These are phyloP conservation scores for Pleurotus cornucopiae DNA, from an alignment of 768 basidiomycete species.

Conservation along the genomic window DNA sequence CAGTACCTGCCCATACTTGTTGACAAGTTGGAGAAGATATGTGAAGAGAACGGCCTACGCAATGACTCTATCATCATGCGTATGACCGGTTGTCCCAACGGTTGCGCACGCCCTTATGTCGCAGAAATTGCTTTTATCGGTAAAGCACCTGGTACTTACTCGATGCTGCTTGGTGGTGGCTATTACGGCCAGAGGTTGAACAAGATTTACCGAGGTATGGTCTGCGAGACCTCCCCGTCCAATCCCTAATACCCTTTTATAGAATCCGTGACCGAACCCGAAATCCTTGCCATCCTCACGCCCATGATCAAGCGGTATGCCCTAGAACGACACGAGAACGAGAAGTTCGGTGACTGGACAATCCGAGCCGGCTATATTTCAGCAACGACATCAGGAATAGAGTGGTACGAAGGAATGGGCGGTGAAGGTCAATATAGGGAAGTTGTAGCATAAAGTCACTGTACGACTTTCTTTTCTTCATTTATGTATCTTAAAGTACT, in stretches of 20 bases:
- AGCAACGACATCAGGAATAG: slow-evolving; percentile 74
- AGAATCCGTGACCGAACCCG: slow-evolving; percentile 88
- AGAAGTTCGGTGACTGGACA: slow-evolving; percentile 94
- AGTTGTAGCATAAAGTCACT: slow-evolving; percentile 12
- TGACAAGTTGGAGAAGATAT: slow-evolving; percentile 92
- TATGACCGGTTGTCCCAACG: slow-evolving; percentile 97
- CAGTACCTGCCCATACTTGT: slow-evolving; percentile 90
- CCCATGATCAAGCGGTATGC: slow-evolving; percentile 97
- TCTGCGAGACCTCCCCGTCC: neutral
- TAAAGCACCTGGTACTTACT: slow-evolving; percentile 88
- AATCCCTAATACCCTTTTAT: slow-evolving; percentile 4
- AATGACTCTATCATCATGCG: slow-evolving; percentile 97
- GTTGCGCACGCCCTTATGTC: slow-evolving; percentile 89
- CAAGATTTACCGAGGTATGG: slow-evolving; percentile 88
- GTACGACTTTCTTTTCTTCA: no score
- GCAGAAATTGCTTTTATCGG: slow-evolving; percentile 96
- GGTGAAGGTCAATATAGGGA: slow-evolving; percentile 62
- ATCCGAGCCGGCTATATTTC: slow-evolving; percentile 90
- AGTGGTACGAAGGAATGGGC: slow-evolving; percentile 84
- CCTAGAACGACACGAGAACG: slow-evolving; percentile 78
- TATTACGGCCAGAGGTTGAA: slow-evolving; percentile 93
- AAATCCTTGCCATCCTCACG: slow-evolving; percentile 81
- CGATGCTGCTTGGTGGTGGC: slow-evolving; percentile 95
- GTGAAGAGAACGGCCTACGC: slow-evolving; percentile 88
- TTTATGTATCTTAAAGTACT: no score